Base-by-base conservation (phyloP, 1,139 yeast species). In the Entelexis sorbosivorans region DNA sequence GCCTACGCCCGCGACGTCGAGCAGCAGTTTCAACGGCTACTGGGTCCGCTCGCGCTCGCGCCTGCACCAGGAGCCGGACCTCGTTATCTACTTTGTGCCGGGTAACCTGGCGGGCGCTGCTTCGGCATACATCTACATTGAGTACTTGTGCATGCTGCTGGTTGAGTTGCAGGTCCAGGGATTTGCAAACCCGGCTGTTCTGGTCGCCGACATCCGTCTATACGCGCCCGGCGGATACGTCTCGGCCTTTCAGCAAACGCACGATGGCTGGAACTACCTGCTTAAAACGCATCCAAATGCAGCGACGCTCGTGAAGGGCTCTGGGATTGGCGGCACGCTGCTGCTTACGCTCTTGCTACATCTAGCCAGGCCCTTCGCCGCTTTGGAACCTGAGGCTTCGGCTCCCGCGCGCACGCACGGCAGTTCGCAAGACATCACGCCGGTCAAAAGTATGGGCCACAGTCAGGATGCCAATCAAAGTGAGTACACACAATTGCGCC, bases 151-250 rank as follows among this genome's bases (percentile, higher is more conserved):
- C 44, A 62, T 70, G 13, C 53, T 70, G 51, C 66, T 71, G 34
- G 65, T 67, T 8, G 59, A 68, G 17, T 63, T 73, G 33, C 66
- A 69, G 32, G 60, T 69, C 46, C 73, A 71, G 55, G 77, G 77
- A 1, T 73, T 73, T 54, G 57, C 63, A 31, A 72, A 70, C 54
- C 77, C 78, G 1, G 70, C 67, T 1, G 63, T 72, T 5, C 70
- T 70, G 49, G 66, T 72, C 5, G 56, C 68, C 17, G 68, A 70
- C 32, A 29, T 47, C 19, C 22, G 28, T 20, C n/a, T 5, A 7
- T 13, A 28, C 19, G 9, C 22, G 13, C 44, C 44, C 1, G 49
- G 44, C 19, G 44, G 49, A 11, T 46, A 35, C 5, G n/a, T 22
- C 5, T 26, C 26, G 16, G 36, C 42, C 16, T 36, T 22, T 7